These are phyloP conservation scores for Dujonia santamariae DNA, from an alignment of 1,139 yeast genomes.

Conservation along the genomic window DNA sequence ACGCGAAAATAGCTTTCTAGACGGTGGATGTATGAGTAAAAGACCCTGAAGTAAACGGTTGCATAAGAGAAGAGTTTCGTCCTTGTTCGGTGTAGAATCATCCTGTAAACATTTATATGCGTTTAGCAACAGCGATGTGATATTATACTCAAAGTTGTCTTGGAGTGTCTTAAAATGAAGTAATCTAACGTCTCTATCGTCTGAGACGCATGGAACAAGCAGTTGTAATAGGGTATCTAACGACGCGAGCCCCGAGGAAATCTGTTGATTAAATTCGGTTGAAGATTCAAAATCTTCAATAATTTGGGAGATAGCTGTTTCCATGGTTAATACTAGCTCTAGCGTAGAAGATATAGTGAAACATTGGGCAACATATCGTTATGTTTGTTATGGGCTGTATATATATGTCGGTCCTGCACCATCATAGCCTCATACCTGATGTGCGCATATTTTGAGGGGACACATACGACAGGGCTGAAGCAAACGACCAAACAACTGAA, in stretches of 20 bases:
- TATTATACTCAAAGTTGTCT: constrained; percentile 48
- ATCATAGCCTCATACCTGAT: no score
- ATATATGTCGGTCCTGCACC: no score
- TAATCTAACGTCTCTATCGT: constrained; percentile 12
- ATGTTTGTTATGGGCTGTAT: no score
- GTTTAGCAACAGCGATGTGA: constrained; percentile 35
- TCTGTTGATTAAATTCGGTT: neutral
- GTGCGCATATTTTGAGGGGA: no score
- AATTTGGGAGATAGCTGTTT: constrained; percentile 1
- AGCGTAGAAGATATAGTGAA: no score
- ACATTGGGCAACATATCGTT: no score
- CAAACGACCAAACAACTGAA: no score
- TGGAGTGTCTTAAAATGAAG: constrained; percentile 47
- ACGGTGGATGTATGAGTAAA: constrained; percentile 56
- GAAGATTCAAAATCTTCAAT: constrained; percentile 4
- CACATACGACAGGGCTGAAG: no score
- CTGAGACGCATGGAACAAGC: constrained; percentile 2
- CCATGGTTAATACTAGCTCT: no score
- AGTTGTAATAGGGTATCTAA: constrained; percentile 2
- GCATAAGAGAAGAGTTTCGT: constrained; percentile 10
- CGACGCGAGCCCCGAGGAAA: constrained; percentile 1
- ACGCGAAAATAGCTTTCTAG: constrained; percentile 45
- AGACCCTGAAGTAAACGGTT: constrained; percentile 60
- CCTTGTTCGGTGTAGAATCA: neutral
- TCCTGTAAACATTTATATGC: constrained; percentile 17